phyloP scores from a whole-genome alignment of 1,139 yeast species.

The Saccharomyces hybrid region DNA sequence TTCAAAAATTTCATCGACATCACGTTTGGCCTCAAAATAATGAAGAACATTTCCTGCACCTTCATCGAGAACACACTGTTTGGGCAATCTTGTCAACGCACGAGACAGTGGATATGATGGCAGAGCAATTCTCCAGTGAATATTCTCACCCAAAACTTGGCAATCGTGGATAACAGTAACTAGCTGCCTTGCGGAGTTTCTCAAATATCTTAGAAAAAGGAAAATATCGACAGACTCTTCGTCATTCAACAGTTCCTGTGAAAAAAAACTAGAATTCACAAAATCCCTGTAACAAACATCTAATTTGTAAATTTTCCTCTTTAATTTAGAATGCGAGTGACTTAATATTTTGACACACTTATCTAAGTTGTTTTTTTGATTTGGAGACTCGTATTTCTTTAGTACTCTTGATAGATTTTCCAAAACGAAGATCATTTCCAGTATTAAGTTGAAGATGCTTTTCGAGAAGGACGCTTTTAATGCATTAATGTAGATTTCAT shows the following conservation, averaged over 20 bases:
- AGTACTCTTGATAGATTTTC: conserved; percentile 22
- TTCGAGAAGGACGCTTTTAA: conserved; percentile 31
- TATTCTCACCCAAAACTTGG: conserved; percentile 14
- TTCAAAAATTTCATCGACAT: conserved; percentile 44
- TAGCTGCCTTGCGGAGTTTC: conserved; percentile 34
- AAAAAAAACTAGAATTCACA: conserved; percentile 31
- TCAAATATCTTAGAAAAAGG: conserved; percentile 32
- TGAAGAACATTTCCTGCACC: conserved; percentile 40
- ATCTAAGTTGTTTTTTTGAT: conserved; percentile 4
- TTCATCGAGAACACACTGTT: conserved; percentile 39
- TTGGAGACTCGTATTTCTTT: conserved; percentile 6
- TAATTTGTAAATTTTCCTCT: conserved; percentile 26
- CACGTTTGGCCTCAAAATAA: conserved; percentile 37
- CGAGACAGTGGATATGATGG: conserved; percentile 37
- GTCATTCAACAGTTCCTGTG: conserved; percentile 31
- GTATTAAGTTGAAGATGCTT: conserved; percentile 26
- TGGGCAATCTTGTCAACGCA: conserved; percentile 36
- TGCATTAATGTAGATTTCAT: conserved; percentile 22
- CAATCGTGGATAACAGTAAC: conserved; percentile 20
- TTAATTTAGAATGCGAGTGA: conserved; percentile 14
- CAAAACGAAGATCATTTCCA: conserved; percentile 29
- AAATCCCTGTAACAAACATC: conserved; percentile 32
- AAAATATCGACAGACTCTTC: conserved; percentile 32
- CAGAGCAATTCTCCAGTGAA: conserved; percentile 30
- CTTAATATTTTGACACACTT: conserved; percentile 10